Percentiles rank a stretch among this genome's conserved stretches.
Evolutionary conservation across 441 rosid species (phyloP).

Genomic region (Hura crepitans): DNA sequence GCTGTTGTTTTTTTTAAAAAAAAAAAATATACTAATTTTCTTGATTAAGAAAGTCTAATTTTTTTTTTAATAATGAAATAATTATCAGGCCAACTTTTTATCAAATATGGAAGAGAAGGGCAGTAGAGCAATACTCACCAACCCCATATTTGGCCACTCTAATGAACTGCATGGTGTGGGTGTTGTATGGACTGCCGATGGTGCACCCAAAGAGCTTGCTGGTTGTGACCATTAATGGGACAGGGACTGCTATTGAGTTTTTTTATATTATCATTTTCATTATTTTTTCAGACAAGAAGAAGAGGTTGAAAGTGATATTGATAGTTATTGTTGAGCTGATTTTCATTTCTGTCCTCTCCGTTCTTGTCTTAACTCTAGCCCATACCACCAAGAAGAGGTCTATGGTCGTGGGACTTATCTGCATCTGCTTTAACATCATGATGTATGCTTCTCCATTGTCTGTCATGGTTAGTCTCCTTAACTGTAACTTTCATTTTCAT

Average conservation of each 20-base stretch:
- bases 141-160: slow-evolving; percentile 74
- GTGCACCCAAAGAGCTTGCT: slow-evolving; percentile 67
- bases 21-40: no score
- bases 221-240: slow-evolving; percentile 68
- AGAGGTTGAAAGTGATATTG: slow-evolving; percentile 32
- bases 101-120: slow-evolving; percentile 52
- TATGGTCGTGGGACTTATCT: slow-evolving; percentile 49
- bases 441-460: slow-evolving; percentile 89
- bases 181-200: slow-evolving; percentile 69
- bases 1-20: no score
- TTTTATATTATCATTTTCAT: slow-evolving; percentile 46
- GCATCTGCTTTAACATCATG: slow-evolving; percentile 55
- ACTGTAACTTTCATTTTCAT: no score
- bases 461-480: slow-evolving; percentile 58
- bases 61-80: no score
- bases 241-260: slow-evolving; percentile 57
- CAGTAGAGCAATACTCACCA: slow-evolving; percentile 82
- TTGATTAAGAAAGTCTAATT: no score
- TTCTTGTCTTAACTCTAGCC: slow-evolving; percentile 40
- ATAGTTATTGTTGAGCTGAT: slow-evolving; percentile 36
- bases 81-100: slow-evolving; percentile 91
- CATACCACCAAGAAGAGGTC: slow-evolving; percentile 50
- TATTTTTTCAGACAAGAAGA: slow-evolving; percentile 38
- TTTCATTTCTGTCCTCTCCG: slow-evolving; percentile 32
- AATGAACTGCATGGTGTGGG: slow-evolving; percentile 77